Evolutionary conservation across 495 filamentous ascomycete genomes (phyloP), one percentile per base, ranked within the genome.

Genomic region (Xylaria longipes): DNA sequence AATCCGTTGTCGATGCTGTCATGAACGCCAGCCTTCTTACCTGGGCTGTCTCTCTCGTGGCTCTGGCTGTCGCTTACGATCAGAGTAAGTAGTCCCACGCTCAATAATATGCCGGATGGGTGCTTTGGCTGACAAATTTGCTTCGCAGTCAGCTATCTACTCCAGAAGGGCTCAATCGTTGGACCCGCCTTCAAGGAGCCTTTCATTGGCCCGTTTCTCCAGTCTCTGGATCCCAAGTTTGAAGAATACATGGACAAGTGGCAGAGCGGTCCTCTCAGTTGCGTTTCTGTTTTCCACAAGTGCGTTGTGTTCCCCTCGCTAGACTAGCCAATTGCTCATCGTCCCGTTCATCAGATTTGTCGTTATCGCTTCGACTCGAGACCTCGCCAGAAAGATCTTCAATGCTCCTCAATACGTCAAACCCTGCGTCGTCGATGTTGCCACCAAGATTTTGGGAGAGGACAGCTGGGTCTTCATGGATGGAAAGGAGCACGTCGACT

Each of bases 241-340:
- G 88, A 90, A 71, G 89, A 94, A 75, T 99, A 99, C 82, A 85
- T 93, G 79, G 91, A 87, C 39, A 97, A 99, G 87, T 99, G 95
- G 95, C 77, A 89, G 75, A 96, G 93, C 79, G 96, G 93, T 17
- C 89, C 90, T 15, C 86, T 99, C 76, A 97, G 95, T 84, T 99
- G 96, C 82, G 95, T 99, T 70, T 97, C 94, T 15, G 94, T 99
- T 71, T 99, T 99, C 85, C 96, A 99, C 88, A 99, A 99, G 95
- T 97, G 89, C 76, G 93, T 77, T 62, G n/a, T 22, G 27, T 9
- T 9, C 41, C 50, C 15, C 20, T 56, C 33, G 22, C 35, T 57
- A 0, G 8, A 45, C 41, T 22, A 43, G 29, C 15, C 52, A 25
- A 17, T 46, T 22, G 48, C 46, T 73, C 25, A 57, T 60, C 11